These are phyloP conservation scores for Corchorus olitorius DNA, from an alignment of 345 rosid species.

Conservation along the genomic window DNA sequence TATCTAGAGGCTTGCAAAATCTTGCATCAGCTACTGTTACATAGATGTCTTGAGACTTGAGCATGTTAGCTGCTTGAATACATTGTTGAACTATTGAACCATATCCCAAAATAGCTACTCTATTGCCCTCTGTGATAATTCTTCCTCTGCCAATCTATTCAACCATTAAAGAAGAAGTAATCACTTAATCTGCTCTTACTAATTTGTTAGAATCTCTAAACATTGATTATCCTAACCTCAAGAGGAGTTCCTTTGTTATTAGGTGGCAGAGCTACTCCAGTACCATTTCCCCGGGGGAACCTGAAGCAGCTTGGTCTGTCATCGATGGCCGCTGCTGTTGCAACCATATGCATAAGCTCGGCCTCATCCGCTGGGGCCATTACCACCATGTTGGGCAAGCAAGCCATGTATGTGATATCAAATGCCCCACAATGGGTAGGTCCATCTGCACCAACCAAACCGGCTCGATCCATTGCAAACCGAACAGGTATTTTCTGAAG, in stretches of 20 bases:
- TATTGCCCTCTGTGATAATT: conserved; percentile 63
- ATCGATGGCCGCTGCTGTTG: conserved; percentile 73
- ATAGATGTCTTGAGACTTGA: conserved; percentile 37
- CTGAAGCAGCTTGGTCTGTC: conserved; percentile 88
- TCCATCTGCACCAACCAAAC: conserved; percentile 81
- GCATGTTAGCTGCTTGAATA: conserved; percentile 54
- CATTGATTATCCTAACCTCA: conserved; percentile 41
- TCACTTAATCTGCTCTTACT: conserved; percentile 13
- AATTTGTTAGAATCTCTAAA: background rate
- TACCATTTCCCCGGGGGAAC: conserved; percentile 77
- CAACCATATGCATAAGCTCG: conserved; percentile 79
- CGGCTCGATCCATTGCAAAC: conserved; percentile 71
- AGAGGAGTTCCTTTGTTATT: conserved; percentile 60
- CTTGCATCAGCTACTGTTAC: conserved; percentile 88
- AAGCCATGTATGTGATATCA: conserved; percentile 70
- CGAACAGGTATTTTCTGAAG: conserved; percentile 76
- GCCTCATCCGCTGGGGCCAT: conserved; percentile 86
- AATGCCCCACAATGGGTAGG: conserved; percentile 86
- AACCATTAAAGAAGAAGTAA: conserved; percentile 4
- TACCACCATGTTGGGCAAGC: conserved; percentile 84
- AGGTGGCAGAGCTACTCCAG: conserved; percentile 56
- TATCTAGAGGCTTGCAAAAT: conserved; percentile 89
- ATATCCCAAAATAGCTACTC: conserved; percentile 77
- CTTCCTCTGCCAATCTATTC: conserved; percentile 83
- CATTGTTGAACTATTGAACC: conserved; percentile 83